A percentile compares a stretch with the other conserved stretches of the same genome.
These are phyloP conservation scores for Chamaecrista fasciculata DNA, from an alignment of 306 rosid species.

Conservation along the genomic window DNA sequence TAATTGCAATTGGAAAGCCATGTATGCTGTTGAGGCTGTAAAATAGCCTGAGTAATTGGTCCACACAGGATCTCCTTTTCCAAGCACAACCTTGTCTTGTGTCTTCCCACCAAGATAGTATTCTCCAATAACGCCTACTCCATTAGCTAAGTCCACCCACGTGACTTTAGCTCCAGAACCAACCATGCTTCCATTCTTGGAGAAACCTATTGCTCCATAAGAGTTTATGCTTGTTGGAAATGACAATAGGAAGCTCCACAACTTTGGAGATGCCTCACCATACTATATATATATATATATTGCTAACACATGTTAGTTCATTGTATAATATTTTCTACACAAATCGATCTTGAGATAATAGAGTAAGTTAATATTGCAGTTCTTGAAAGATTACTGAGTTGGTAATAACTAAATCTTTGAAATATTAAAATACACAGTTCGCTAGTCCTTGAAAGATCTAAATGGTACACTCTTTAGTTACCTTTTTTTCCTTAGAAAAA, in stretches of 20 bases:
- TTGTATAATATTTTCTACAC: too few relatives aligned
- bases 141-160: constrained; percentile 8
- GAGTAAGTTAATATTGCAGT: too few relatives aligned
- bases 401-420: too few relatives aligned
- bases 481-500: too few relatives aligned
- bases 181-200: constrained; percentile 33
- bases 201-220: constrained; percentile 30
- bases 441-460: too few relatives aligned
- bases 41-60: background rate
- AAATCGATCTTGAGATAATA: too few relatives aligned
- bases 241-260: constrained; percentile 32
- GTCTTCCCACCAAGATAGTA: constrained; percentile 24
- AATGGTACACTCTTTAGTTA: too few relatives aligned
- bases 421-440: too few relatives aligned
- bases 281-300: constrained; percentile 9
- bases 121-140: background rate
- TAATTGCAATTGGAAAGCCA: constrained; percentile 29
- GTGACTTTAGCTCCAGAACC: constrained; percentile 20
- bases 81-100: background rate
- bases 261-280: constrained; percentile 23
- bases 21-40: background rate
- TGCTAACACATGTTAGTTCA: too few relatives aligned
- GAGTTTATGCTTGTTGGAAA: constrained; percentile 15
- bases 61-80: background rate
- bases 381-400: too few relatives aligned